Conservation (phyloP, 1,139 yeast genomes). For the Meyerozyma smithsonii region DNA sequence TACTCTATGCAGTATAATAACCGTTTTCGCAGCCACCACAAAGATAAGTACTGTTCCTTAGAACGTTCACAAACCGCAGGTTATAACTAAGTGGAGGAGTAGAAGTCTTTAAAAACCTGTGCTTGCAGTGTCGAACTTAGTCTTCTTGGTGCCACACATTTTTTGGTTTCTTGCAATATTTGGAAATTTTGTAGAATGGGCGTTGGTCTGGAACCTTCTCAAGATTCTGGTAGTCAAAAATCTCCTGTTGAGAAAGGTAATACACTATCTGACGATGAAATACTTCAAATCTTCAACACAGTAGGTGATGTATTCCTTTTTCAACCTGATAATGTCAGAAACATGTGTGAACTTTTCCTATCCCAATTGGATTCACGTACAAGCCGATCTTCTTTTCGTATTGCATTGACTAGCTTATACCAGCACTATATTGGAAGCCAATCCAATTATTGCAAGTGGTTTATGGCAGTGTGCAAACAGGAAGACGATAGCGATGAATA, state of each 20-base stretch:
- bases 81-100: too few species aligned
- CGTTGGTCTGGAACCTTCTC: neutral
- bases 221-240: neutral
- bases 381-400: slow-evolving; percentile 9
- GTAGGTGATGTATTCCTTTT: slow-evolving; percentile 2
- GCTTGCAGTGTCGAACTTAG: too few species aligned
- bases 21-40: neutral
- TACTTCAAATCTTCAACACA: slow-evolving; percentile 1
- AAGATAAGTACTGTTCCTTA: neutral
- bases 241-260: neutral
- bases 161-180: neutral
- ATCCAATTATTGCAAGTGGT: slow-evolving; percentile 15
- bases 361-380: slow-evolving; percentile 13
- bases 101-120: too few species aligned
- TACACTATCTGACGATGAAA: neutral
- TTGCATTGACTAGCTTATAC: slow-evolving; percentile 11
- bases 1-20: neutral
- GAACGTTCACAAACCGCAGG: neutral
- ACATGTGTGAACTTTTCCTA: slow-evolving; percentile 13
- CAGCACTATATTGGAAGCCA: slow-evolving; percentile 15
- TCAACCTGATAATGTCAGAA: slow-evolving; percentile 10
- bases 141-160: too few species aligned
- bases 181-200: neutral
- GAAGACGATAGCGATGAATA: neutral
- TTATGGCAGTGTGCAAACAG: slow-evolving; percentile 9